Evolutionary conservation across 2,329 filamentous ascomycete species (phyloP), one percentile per base, ranked within the genome.

Genomic region (Aspergillus carbonarius): DNA sequence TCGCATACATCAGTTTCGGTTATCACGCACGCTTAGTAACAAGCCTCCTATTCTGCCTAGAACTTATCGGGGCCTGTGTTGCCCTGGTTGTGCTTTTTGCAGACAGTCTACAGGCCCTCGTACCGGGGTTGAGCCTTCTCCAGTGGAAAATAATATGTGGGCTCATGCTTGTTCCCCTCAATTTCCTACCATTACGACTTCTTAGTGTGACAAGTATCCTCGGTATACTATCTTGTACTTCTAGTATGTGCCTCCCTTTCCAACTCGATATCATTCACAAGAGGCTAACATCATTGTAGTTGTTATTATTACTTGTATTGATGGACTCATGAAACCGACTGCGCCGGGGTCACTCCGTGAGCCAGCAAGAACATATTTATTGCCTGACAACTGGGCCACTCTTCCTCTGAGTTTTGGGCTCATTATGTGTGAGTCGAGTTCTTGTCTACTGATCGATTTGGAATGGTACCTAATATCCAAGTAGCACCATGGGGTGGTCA

Each of bases 71-170:
- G 7, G 91, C 92, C 20, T 96, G 91, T 70, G 93, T 98, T 30
- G 93, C 93, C 3, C 82, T 96, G 3, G 85, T 96, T 32, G 91
- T 96, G 18, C 83, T 97, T n/a, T 98, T 98, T 74, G 91, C 91
- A 53, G 95, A 98, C 76, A 96, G 91, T 46, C 82, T 98, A 66
- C 81, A 91, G 67, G 84, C 91, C 13, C 78, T 98, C 18, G 85
- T 97, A 52, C 90, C 92, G 0, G 86, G 84, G 0, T 77, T 90
- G 62, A 86, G 83, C 48, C 78, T 90, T 5, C 82, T 85, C 0
- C 79, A 85, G 60, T 98, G 93, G 93, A 98, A 98, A 77, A 80
- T 93, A 32, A 75, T 96, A 30, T 96, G 92, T 73, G 88, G 91
- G 15, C 60, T 91, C 17, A 79, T 96, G 55, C 80, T 98, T 64